Base-by-base conservation (phyloP, 345 rosid genomes). In the Eucalyptus guilfoylei region DNA sequence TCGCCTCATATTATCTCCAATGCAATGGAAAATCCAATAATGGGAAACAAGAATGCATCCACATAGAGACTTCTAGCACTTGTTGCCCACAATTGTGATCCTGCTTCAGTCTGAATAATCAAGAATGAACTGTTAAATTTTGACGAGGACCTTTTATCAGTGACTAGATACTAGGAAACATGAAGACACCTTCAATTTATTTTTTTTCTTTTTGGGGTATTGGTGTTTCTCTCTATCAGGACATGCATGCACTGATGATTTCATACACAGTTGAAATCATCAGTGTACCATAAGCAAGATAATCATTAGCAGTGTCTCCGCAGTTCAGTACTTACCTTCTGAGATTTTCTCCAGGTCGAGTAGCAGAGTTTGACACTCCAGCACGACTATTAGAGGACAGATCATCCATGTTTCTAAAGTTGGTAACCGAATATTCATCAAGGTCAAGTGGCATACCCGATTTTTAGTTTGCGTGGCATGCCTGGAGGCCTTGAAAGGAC, bases 381-480 rank as follows among this genome's bases (percentile, higher is more conserved):
- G 87, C 87, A 5, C 90, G 94, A 81, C 97, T 98, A 76, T 89
- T 98, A 88, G 99, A 98, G 92, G 99, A 98, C 89, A 97, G 96
- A 92, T 92, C 99, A 86, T 97, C 99, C 52, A 95, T 96, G 99
- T 98, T 98, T 90, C 92, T 95, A 49, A 98, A 98, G 95, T 91
- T 98, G 91, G 99, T 98, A 81, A 93, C 96, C 0, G 99, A 98
- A 90, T 97, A 98, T 89, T 96, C 99, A 7, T 93, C 99, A 90
- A 98, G 99, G 92, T 98, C 99, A 87, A 95, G 92, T 88, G 98
- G 99, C 91, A 94, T 97, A 28, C 96, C 99, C 52, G 99, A 98
- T 48, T 92, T 94, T 92, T 98, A 96, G 90, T 87, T 49, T 13
- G 37, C 42, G 85, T 12, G 89, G 92, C 87, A 87, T 89, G 92